Base-by-base conservation (phyloP, 805 yeast species). In the Saccharomycopsis javanensis region DNA sequence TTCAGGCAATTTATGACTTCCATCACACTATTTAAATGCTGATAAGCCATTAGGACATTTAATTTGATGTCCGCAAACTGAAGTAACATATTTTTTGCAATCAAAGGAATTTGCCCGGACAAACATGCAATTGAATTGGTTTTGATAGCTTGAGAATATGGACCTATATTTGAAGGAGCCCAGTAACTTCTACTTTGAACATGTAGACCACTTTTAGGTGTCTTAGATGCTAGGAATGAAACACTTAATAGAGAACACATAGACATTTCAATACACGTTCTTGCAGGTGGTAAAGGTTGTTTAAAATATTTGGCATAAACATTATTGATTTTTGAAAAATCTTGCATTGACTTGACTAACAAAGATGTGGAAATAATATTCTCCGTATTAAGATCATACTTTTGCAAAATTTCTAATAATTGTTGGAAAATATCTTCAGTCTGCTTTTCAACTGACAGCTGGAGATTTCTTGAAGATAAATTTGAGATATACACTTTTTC, bases 151-250 rank as follows among this genome's bases (percentile, higher is more conserved):
- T 94, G 99, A 0, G 99, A 92, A 67, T 94, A 94, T 0, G 99
- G 99, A 0, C 99, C 99, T 51, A 94, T 94, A 63, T 94, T 94
- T 37, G 96, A 92, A 0, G 99, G 99, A 0, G 97, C 98, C 99
- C 99, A 94, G 68, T 87, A 91, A 45, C 97, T 90, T 59, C 91
- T 76, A 1, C 97, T 90, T 64, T 94, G 92, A 7, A 94, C 89
- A 66, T 94, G 98, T 15, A 92, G 72, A 0, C 98, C 97, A 31
- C 71, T 72, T 63, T 85, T 85, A 10, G 62, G 63, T 0, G 28
- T 50, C 34, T 67, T 61, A 16, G 48, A 42, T 6, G 28, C 48
- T 20, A 42, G 3, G 25, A 42, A 42, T 20, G 48, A 42, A 11
- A 42, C 25, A 20, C 48, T 42, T 42, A 42, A 15, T 20, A 54